phyloP scores from a whole-genome alignment of 148 eudicot species.

The Chenopodium album region DNA sequence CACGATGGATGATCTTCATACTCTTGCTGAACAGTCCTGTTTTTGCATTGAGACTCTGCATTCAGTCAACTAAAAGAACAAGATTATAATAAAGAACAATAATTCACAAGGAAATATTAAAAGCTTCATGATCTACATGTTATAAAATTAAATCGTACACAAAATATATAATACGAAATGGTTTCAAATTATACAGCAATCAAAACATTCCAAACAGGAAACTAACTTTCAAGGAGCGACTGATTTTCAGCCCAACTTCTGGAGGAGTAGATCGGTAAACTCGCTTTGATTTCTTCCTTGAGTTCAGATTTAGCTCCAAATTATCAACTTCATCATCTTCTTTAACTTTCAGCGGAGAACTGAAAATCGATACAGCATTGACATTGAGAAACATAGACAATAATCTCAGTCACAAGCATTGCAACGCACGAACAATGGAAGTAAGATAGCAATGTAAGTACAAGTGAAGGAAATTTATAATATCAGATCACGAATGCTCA shows the following conservation, averaged over 20 bases:
- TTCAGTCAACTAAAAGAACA: conserved; percentile 74
- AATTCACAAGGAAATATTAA: not conserved
- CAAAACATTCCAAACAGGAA: conserved; percentile 14
- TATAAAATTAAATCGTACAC: not conserved
- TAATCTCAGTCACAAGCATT: conserved; percentile 3
- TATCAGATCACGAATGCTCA: not conserved
- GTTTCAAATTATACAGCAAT: not conserved
- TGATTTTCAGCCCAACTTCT: conserved; percentile 88
- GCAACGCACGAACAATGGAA: not conserved
- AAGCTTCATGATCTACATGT: not conserved
- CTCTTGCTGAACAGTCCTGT: conserved; percentile 91
- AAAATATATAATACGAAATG: not conserved
- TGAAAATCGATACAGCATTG: conserved; percentile 34
- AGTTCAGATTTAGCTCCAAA: conserved; percentile 62
- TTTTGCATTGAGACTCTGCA: conserved; percentile 98
- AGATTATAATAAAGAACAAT: conserved; percentile 41
- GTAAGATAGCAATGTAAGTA: not conserved
- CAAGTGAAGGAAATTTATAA: not conserved
- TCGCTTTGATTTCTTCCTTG: conserved; percentile 69
- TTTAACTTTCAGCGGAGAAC: conserved; percentile 87
- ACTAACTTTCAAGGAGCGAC: conserved; percentile 93
- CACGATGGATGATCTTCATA: conserved; percentile 90
- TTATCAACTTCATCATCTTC: conserved; percentile 96
- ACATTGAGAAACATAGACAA: not conserved
- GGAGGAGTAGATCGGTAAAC: conserved; percentile 71